Conservation (phyloP, 305 asterid genomes). For the Fraxinus greggii region DNA sequence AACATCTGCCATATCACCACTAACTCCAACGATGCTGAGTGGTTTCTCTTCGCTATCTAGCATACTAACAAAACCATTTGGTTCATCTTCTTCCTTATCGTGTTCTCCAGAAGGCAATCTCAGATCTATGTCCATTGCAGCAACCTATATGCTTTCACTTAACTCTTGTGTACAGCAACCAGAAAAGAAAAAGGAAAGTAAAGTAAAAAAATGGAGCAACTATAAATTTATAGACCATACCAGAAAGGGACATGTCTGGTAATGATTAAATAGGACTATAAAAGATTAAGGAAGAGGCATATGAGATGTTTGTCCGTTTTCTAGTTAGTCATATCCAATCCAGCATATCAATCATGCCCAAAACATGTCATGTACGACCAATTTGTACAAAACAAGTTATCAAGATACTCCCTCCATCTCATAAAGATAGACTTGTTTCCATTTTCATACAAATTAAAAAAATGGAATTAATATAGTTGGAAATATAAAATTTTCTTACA, state of each 20-base stretch:
- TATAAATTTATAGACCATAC: background rate
- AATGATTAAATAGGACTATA: background rate
- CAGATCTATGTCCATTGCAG: conserved; percentile 84
- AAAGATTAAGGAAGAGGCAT: background rate
- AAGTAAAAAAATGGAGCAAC: conserved; percentile 3
- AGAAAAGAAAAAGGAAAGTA: conserved; percentile 22
- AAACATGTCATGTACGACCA: background rate
- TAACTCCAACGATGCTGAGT: conserved; percentile 48
- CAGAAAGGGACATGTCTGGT: background rate
- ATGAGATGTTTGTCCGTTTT: background rate
- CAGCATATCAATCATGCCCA: background rate
- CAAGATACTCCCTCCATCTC: background rate
- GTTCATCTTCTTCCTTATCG: conserved; percentile 63
- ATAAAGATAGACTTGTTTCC: background rate
- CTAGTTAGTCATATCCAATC: background rate
- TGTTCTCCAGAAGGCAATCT: conserved; percentile 90
- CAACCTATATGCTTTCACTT: conserved; percentile 23
- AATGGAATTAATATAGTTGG: background rate
- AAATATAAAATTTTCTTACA: background rate
- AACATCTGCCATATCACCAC: conserved; percentile 46
- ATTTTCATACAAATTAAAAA: no score
- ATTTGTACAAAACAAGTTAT: background rate
- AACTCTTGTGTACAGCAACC: conserved; percentile 30
- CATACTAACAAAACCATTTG: conserved; percentile 56
- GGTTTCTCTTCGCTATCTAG: conserved; percentile 73